Evolutionary conservation across 768 basidiomycete species (phyloP).

Genomic region (Sutorius australiensis): DNA sequence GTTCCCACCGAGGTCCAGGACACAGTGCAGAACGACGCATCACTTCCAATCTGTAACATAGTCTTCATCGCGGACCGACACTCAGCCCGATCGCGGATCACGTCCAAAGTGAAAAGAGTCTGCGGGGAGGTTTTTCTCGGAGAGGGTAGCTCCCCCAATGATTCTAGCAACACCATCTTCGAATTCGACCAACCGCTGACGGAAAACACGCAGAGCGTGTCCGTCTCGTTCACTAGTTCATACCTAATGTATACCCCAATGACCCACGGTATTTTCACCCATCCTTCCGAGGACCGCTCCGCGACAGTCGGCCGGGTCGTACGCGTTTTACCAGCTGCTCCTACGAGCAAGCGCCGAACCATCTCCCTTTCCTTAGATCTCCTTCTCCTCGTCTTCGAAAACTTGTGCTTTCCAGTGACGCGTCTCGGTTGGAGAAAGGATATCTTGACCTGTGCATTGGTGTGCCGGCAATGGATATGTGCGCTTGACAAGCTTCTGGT

Average conservation of each 20-base stretch:
- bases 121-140: conserved; percentile 4
- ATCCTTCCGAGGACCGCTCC: neutral
- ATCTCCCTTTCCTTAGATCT: too few relatives aligned
- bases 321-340: neutral
- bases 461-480: neutral
- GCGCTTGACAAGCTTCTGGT: conserved; percentile 7
- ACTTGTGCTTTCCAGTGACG: too few relatives aligned
- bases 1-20: too few relatives aligned
- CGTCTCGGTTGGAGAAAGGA: too few relatives aligned
- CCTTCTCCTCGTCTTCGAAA: too few relatives aligned
- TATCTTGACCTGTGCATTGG: too few relatives aligned
- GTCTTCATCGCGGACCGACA: neutral
- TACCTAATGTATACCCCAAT: neutral
- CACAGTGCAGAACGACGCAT: neutral
- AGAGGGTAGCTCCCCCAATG: neutral
- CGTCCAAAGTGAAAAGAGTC: too few relatives aligned
- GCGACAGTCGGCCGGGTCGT: conserved; percentile 1
- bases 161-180: neutral
- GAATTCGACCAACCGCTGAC: conserved; percentile 2
- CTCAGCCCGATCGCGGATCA: too few relatives aligned
- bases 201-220: conserved; percentile 9
- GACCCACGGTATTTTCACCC: neutral
- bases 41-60: neutral
- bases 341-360: neutral
- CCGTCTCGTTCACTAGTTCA: conserved; percentile 4